Conservation (phyloP, 2,329 filamentous ascomycete species). For the Aspergillus aculeatus region DNA sequence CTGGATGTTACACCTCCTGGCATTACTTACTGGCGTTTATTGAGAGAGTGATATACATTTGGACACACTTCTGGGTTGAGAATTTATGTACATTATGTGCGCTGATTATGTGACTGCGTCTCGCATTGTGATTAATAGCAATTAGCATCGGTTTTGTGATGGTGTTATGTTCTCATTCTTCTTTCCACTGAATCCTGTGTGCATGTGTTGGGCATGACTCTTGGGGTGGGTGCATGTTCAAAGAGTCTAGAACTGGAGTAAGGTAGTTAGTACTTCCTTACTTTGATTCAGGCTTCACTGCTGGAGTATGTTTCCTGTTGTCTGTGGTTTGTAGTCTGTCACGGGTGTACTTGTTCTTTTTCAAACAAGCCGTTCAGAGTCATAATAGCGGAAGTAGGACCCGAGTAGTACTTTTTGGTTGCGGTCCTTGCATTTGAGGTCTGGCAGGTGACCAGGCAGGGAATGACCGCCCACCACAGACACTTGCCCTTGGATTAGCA, state of each 20-base stretch:
- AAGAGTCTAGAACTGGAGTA: neutral
- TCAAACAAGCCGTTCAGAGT: neutral
- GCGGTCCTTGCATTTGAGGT: neutral
- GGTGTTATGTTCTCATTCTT: neutral
- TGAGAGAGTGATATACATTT: conserved; percentile 17
- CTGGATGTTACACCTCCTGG: conserved; percentile 20
- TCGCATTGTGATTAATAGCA: conserved; percentile 8
- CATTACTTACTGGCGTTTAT: conserved; percentile 22
- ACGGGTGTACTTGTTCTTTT: neutral
- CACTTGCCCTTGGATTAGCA: conserved; percentile 3
- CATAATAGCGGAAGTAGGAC: neutral
- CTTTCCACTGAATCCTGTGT: neutral
- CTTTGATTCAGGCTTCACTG: neutral
- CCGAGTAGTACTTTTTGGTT: neutral
- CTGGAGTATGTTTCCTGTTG: no score
- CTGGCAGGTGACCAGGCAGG: conserved; percentile 6
- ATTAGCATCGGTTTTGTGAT: neutral
- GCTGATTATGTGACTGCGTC: conserved; percentile 15
- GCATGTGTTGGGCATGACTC: neutral
- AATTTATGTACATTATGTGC: conserved; percentile 21
- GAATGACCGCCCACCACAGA: neutral
- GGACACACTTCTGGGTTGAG: conserved; percentile 15
- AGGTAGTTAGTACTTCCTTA: neutral
- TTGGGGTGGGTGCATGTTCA: neutral
- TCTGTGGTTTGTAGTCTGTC: neutral